Evolutionary conservation across 2,329 filamentous ascomycete species (phyloP).

Genomic region (Biscogniauxia marginata): DNA sequence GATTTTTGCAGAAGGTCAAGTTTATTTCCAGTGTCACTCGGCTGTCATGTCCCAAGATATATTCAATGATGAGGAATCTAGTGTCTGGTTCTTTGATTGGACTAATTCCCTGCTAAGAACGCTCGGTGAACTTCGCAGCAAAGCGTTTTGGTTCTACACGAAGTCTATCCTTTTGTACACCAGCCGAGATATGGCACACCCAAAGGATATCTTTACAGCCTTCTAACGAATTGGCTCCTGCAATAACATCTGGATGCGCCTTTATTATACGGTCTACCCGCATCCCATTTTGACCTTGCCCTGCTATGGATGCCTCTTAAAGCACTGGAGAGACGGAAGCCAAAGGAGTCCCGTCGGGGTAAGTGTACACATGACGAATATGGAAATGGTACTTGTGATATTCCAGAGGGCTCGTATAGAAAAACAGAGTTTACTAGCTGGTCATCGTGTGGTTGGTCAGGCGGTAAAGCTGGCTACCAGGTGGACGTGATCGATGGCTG

Average conservation of each 20-base stretch:
- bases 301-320: neutral
- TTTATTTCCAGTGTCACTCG: slow-evolving; percentile 6
- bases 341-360: too few species aligned
- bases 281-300: slow-evolving; percentile 2
- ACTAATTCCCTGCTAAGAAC: slow-evolving; percentile 2
- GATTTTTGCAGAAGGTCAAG: slow-evolving; percentile 1
- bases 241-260: neutral
- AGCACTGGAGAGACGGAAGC: too few species aligned
- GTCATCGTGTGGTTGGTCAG: slow-evolving; percentile 4
- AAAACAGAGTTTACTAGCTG: neutral
- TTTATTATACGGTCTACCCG: slow-evolving; percentile 1
- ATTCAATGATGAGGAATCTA: neutral
- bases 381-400: neutral
- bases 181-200: neutral
- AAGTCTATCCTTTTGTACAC: slow-evolving; percentile 3
- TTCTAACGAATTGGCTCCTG: slow-evolving; percentile 1
- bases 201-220: neutral
- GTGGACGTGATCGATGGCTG: neutral
- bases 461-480: neutral
- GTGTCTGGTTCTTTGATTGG: neutral
- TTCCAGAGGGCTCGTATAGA: neutral
- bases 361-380: neutral
- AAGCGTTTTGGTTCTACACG: slow-evolving; percentile 6
- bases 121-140: neutral
- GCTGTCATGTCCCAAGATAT: slow-evolving; percentile 1